These are phyloP conservation scores for Salix purpurea DNA, from an alignment of 345 rosid genomes.

Conservation along the genomic window DNA sequence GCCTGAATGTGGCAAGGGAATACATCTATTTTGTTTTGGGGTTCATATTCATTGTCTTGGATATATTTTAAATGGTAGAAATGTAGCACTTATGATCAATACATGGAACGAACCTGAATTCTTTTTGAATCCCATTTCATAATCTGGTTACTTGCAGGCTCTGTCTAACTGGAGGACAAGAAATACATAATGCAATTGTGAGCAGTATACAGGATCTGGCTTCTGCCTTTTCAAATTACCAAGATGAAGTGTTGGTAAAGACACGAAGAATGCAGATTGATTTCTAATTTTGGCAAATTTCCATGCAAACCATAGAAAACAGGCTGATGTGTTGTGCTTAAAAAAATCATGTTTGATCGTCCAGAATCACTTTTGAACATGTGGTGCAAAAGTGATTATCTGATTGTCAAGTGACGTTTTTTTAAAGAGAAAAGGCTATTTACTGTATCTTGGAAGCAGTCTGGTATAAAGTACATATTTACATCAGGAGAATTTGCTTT, in stretches of 20 bases:
- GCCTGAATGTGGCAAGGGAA: background rate
- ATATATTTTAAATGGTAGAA: background rate
- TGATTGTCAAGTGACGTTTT: background rate
- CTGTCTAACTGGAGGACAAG: conserved; percentile 89
- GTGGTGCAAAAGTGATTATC: background rate
- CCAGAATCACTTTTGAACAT: background rate
- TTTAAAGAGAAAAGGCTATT: background rate
- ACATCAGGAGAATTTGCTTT: background rate
- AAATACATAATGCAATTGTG: conserved; percentile 84
- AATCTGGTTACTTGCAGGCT: conserved; percentile 39
- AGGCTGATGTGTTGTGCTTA: background rate
- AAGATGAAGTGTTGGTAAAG: conserved; percentile 93
- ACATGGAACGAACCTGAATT: conserved; percentile 5
- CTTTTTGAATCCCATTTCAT: background rate
- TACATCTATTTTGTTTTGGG: conserved; percentile 1
- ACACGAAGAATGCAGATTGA: conserved; percentile 14
- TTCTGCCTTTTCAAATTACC: conserved; percentile 67
- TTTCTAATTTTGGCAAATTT: conserved; percentile 2
- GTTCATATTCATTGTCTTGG: conserved; percentile 2
- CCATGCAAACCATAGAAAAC: background rate
- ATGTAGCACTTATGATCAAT: background rate
- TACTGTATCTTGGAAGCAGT: background rate
- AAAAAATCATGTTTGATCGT: background rate
- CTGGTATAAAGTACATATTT: background rate
- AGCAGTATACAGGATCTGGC: conserved; percentile 95